Evolutionary conservation across 345 rosid species (phyloP), one percentile per base, ranked within the genome.

Genomic region (Pugionium cornutum): DNA sequence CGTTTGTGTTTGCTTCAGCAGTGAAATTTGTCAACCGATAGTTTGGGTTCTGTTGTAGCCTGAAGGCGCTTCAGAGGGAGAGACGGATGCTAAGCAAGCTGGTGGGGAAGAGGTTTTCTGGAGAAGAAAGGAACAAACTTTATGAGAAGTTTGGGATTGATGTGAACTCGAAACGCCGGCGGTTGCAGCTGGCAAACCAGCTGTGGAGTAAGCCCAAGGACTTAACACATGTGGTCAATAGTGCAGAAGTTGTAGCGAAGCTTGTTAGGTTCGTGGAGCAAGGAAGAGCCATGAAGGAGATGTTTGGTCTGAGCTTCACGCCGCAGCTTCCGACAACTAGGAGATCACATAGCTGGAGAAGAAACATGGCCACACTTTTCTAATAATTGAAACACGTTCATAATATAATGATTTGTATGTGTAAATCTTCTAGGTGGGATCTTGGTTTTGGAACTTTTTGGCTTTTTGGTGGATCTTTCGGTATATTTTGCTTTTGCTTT

Each of bases 241-340:
- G 99, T 26, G 92, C 96, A 25, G 67, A 86, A 0, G 72, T 94
- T 29, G 84, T 94, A 30, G 96, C 96, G 1, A 94, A 88, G 80
- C 81, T 94, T 45, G 81, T 84, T 18, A 81, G 84, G 73, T 86
- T 94, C 46, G 83, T 82, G 6, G 97, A 86, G 66, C 92, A 90
- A 58, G 99, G 95, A 30, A 75, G 78, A 26, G 92, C 84, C 28
- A 79, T 85, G 35, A 90, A 90, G 78, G 95, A 84, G 75, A 88
- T 86, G 96, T 85, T 90, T 52, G 96, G 99, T 4, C 89, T 90
- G 49, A 90, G 90, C 78, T 90, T 94, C 79, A 80, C 92, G 5
- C 84, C 91, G 25, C 82, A 85, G 2, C 34, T 64, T 39, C 70
- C 70, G 47, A 53, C 79, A 37, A 78, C 76, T 63, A 74, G 86